Base-by-base conservation (phyloP, 805 yeast species). In the Wickerhamiella vanderwaltii region DNA sequence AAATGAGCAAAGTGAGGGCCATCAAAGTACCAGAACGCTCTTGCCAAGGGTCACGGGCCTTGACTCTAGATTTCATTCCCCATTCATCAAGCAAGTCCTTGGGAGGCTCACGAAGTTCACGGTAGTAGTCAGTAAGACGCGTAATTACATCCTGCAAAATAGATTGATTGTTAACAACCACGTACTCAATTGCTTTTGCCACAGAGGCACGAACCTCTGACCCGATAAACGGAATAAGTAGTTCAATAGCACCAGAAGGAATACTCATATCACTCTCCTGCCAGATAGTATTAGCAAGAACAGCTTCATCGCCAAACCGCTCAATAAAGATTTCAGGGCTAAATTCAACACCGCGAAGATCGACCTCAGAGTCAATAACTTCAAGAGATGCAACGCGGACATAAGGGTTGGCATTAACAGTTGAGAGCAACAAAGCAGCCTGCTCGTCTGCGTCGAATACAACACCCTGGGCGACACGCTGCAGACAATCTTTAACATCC, bases 201-300 rank as follows among this genome's bases (percentile, higher is more conserved):
- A 77, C 68, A 4, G 94, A 77, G 6, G 75, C 58, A 46, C 96
- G 72, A 39, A 85, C 82, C 16, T 55, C 54, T 41, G 69, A 68
- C 18, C 68, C 75, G 37, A 81, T 62, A 53, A 61, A 78, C 1
- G 54, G 41, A 24, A 75, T 59, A 38, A 85, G 66, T 20, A 66
- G 56, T 2, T 52, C 46, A 0, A 81, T 67, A 1, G 77, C 65
- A 3, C 62, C 60, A 0, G 52, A 51, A 3, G 68, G 63, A 31
- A 80, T 54, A 3, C 24, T 17, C 36, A 33, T 33, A 5, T 20
- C 36, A 18, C 36, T 33, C 50, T 86, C 95, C 25, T 73, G 71
- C 96, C 96, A 91, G 45, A 91, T 82, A 1, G 88, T 78, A 15
- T 62, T 60, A 0, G 96, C 95, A 13, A 79, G 52, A 19, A 73